Percentiles rank a stretch among this genome's conserved stretches.
These are phyloP conservation scores for Phytophthora ramorum DNA, from an alignment of 352 stramenopile genomes.

Conservation along the genomic window DNA sequence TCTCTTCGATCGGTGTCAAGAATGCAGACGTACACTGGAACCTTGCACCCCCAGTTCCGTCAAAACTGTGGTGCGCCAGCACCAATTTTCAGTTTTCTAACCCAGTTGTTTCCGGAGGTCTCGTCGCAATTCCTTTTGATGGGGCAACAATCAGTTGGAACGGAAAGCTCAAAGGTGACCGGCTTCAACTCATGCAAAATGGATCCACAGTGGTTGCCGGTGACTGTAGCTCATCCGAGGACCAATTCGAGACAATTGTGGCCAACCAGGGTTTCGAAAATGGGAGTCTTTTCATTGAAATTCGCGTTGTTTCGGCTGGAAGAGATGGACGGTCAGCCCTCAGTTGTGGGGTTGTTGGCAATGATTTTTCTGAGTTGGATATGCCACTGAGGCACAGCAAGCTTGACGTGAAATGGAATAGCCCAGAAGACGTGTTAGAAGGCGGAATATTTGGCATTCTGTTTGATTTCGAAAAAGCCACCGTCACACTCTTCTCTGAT, in stretches of 20 bases:
- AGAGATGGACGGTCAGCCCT: constrained; percentile 54
- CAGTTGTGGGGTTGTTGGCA: constrained; percentile 60
- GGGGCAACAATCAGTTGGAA: constrained; percentile 71
- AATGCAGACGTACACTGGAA: constrained; percentile 75
- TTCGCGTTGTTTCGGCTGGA: constrained; percentile 61
- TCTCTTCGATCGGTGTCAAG: constrained; percentile 63
- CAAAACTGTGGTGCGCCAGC: constrained; percentile 66
- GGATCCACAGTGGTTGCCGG: constrained; percentile 65
- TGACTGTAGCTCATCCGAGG: constrained; percentile 50
- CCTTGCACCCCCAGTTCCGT: constrained; percentile 55
- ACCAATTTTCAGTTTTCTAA: constrained; percentile 63
- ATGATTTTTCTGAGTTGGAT: constrained; percentile 43
- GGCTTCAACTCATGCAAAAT: constrained; percentile 57
- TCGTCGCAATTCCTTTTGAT: constrained; percentile 65
- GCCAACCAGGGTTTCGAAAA: constrained; percentile 59
- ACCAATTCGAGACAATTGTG: constrained; percentile 66
- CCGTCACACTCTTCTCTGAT: constrained; percentile 61
- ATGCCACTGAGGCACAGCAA: constrained; percentile 20
- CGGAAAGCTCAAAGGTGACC: constrained; percentile 56
- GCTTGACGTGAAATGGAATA: constrained; percentile 49
- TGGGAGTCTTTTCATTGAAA: constrained; percentile 63
- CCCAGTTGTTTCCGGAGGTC: constrained; percentile 66
- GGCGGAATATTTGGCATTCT: constrained; percentile 69
- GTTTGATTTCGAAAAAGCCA: constrained; percentile 78
- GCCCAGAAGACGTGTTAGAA: constrained; percentile 40